Base-by-base conservation (phyloP, 2,329 filamentous ascomycete genomes). In the Onygena corvina region DNA sequence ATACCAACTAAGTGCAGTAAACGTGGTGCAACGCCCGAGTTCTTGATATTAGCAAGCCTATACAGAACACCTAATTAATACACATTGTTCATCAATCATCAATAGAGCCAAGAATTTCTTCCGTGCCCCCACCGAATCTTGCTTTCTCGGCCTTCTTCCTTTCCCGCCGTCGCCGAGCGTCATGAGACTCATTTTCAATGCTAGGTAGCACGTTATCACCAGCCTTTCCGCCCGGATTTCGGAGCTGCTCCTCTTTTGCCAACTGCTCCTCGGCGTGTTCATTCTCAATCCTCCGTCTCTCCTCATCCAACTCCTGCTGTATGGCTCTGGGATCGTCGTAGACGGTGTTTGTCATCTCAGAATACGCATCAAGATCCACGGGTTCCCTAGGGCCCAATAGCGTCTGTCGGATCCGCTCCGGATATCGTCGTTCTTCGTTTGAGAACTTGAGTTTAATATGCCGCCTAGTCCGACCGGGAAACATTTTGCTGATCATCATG, bases 371-470 rank as follows among this genome's bases (percentile, higher is more conserved):
- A 40, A 73, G 61, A 54, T 69, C 64, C 21, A 74, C 66, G 2
- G 59, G 52, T 51, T 73, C 67, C 12, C 64, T 63, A 2, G 69
- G 68, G 1, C 70, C 69, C 9, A 70, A 59, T 2, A 82, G 62
- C 1, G 73, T 73, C 4, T 69, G 64, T 49, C 73, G 74, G 33
- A 83, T 72, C 12, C 72, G 63, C 12, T 70, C 64, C 0, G 76
- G 72, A 56, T 80, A 69, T 3, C 71, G 64, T 20, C 73, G 71
- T 60, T 82, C 77, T 61, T 83, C 79, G 31, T 75, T 74, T 23
- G 71, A 73, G 63, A 80, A 83, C 56, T 83, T 82, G 12, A 72
- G 61, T 61, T 83, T 83, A 56, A 83, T 76, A 57, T 77, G 73
- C n/a, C 72, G 70, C n/a, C 79, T 69, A 7, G 73, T 76, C 42